Evolutionary conservation across 345 rosid genomes (phyloP).

Genomic region (Citrus maxima): DNA sequence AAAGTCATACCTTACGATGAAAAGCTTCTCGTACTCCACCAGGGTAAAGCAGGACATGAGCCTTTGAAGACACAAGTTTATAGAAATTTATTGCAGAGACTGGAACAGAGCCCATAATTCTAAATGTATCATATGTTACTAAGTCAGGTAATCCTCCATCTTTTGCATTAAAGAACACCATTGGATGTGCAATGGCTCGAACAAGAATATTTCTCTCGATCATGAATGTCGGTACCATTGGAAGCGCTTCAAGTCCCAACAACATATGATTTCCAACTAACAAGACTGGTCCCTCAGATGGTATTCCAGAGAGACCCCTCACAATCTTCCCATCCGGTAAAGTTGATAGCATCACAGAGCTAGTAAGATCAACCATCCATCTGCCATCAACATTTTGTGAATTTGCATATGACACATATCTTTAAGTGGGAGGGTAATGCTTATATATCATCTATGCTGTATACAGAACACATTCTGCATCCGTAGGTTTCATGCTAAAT

Average conservation of each 20-base stretch:
- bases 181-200: slow-evolving; percentile 50
- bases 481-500: not conserved
- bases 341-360: slow-evolving; percentile 46
- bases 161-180: slow-evolving; percentile 19
- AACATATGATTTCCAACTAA: slow-evolving; percentile 54
- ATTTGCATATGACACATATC: not conserved
- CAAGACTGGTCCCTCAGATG: slow-evolving; percentile 55
- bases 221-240: slow-evolving; percentile 24
- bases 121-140: slow-evolving; percentile 26
- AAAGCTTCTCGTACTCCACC: slow-evolving; percentile 77
- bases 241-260: slow-evolving; percentile 33
- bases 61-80: slow-evolving; percentile 56
- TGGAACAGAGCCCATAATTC: slow-evolving; percentile 67
- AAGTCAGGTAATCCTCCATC: slow-evolving; percentile 21
- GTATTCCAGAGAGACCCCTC: slow-evolving; percentile 52
- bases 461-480: not conserved
- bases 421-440: too few species aligned
- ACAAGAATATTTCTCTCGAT: slow-evolving; percentile 38
- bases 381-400: not conserved
- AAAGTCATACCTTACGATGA: slow-evolving; percentile 47
- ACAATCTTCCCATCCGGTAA: slow-evolving; percentile 45
- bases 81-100: slow-evolving; percentile 55
- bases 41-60: slow-evolving; percentile 66
- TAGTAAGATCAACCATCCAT: not conserved
- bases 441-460: too few species aligned